Percentiles rank a stretch among this genome's conserved stretches.
Evolutionary conservation across 208 protist species (phyloP).

Genomic region (Crithidia bombi): DNA sequence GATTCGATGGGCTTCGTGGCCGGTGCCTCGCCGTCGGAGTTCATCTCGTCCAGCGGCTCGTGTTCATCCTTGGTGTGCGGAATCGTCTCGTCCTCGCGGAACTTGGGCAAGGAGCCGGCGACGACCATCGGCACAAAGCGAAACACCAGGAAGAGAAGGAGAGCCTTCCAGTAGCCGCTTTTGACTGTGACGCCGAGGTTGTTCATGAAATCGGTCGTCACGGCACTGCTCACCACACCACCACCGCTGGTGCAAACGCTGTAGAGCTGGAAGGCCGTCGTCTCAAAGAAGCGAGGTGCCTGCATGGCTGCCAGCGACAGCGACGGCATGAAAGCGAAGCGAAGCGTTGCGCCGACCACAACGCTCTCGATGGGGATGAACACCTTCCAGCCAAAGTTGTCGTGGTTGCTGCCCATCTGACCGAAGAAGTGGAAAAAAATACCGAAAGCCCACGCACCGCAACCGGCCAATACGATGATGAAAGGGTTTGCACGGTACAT

Average conservation of each 20-base stretch:
- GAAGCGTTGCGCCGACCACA: slow-evolving; percentile 22
- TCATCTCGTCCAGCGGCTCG: slow-evolving; percentile 13
- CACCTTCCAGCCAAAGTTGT: slow-evolving; percentile 30
- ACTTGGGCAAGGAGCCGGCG: slow-evolving; percentile 22
- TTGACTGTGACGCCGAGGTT: slow-evolving; percentile 18
- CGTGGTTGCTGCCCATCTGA: slow-evolving; percentile 26
- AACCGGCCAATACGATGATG: slow-evolving; percentile 38
- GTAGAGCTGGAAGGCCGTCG: slow-evolving; percentile 43
- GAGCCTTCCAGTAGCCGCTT: slow-evolving; percentile 35
- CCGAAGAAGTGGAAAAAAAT: slow-evolving; percentile 38
- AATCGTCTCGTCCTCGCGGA: slow-evolving; percentile 32
- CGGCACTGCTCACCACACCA: slow-evolving; percentile 15
- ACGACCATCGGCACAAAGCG: slow-evolving; percentile 34
- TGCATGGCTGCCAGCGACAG: slow-evolving; percentile 44
- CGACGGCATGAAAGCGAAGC: slow-evolving; percentile 54
- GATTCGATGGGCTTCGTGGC: neutral
- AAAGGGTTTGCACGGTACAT: slow-evolving; percentile 28
- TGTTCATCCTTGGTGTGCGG: neutral
- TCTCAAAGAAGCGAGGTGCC: slow-evolving; percentile 32
- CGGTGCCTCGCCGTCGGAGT: neutral
- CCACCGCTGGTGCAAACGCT: slow-evolving; percentile 29
- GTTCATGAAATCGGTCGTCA: slow-evolving; percentile 22
- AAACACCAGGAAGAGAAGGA: slow-evolving; percentile 33
- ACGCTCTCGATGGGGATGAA: slow-evolving; percentile 45
- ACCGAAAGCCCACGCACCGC: slow-evolving; percentile 34